Evolutionary conservation across 352 stramenopile genomes (phyloP), one percentile per base, ranked within the genome.

Genomic region (Globisporangium nagaii): DNA sequence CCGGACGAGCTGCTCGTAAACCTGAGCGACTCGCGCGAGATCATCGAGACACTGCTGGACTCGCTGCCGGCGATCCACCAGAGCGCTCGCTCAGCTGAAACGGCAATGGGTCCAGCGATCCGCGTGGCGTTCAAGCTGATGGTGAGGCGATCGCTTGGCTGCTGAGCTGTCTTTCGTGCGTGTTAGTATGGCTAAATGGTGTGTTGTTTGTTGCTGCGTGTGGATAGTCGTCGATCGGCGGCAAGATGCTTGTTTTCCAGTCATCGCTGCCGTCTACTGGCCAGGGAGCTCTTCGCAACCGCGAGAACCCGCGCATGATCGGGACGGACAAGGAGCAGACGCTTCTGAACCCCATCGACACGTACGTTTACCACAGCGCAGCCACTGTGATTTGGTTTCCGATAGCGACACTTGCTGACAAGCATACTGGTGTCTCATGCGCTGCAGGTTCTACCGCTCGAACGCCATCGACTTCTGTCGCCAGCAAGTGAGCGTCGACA

Each of bases 401-500:
- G n/a, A n/a, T n/a, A n/a, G n/a, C n/a, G n/a, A n/a, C n/a, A n/a
- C n/a, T n/a, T n/a, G n/a, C 31, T 62, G 13, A 62, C 32, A 22
- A 10, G 35, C 11, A n/a, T n/a, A 6, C 1, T 27, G 35, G 1
- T 24, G 4, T 39, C n/a, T 24, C 25, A 12, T 22, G 41, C n/a
- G 39, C 62, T n/a, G 11, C 43, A 98, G 67, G 30, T 96, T 96
- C 56, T 97, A 97, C 65, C 74, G 79, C 12, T 90, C 91, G 34
- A 93, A 93, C 40, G 89, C 96, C 5, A 91, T 98, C 65, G 97
- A 99, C 71, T 99, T 99, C 58, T 98, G 84, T 66, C 82, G 96
- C 37, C 85, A 98, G 59, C 97, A 99, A 88, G 98, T 99, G 58
- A 97, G 88, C 58, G 96, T 99, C n/a, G 97, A 99, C 63, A 95